Evolutionary conservation across 2,329 filamentous ascomycete genomes (phyloP), one percentile per base, ranked within the genome.

Genomic region (Gliomastix tumulicola): DNA sequence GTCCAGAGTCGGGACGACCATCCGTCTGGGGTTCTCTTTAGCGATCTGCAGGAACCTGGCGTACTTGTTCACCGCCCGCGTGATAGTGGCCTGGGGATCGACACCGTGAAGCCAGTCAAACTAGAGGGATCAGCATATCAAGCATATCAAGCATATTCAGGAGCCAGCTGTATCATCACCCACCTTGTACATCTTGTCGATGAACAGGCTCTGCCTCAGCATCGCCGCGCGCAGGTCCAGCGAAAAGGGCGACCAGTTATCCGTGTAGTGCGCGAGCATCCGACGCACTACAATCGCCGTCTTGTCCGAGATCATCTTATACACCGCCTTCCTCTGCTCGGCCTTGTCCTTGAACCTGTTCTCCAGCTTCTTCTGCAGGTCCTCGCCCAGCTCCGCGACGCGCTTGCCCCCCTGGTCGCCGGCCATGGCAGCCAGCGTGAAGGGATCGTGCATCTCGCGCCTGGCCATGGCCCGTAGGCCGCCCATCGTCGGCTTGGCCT

Each of bases 1-100:
- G 39, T 66, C 63, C 5, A 64, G 43, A 0, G 63, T 65, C 0
- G 65, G 64, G 3, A 66, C 63, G 5, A 60, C 40, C 12, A 52
- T 20, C 19, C 20, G 15, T 4, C 9, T 21, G 5, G 10, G 12
- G 11, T 27, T 15, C 25, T 28, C 15, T 8, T n/a, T 16, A 16
- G 23, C 23, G 5, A 36, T 17, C 17, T 18, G 9, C 7, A 36
- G 11, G 18, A 36, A 36, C 15, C 34, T 21, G 7, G 11, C 12
- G 23, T 36, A 36, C 23, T 36, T 36, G 8, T 9, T 7, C 4
- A 28, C 19, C 3, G 23, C 13, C 9, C 34, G 15, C 10, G 16
- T 17, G 22, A 36, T 36, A 6, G 34, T 36, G 15, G 16, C 23
- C 21, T 21, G n/a, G 22, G 20, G 25, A 28, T 13, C 25, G 7